These are phyloP conservation scores for Leccinum longicurvipes DNA, from an alignment of 768 basidiomycete genomes.

Conservation along the genomic window DNA sequence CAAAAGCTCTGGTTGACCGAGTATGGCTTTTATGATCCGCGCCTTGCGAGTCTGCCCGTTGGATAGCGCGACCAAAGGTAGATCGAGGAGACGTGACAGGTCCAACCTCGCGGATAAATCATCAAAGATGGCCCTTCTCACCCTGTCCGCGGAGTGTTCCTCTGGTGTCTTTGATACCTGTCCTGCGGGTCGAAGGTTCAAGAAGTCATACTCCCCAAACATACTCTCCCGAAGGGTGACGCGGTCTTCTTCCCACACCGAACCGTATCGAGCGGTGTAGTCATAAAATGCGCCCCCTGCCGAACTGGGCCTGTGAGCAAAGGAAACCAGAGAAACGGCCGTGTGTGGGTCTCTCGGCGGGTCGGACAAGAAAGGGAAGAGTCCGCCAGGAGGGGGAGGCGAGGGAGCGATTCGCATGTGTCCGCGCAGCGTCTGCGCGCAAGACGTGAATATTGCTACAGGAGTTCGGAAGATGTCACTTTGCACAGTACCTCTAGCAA, in stretches of 20 bases:
- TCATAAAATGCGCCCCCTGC: conserved; percentile 81
- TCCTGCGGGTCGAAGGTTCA: conserved; percentile 26
- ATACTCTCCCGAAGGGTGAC: conserved; percentile 72
- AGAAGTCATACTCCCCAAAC: conserved; percentile 48
- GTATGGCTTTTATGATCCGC: conserved; percentile 72
- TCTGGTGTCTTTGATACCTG: conserved; percentile 18
- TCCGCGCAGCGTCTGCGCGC: conserved; percentile 62
- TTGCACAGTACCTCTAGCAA: conserved; percentile 55
- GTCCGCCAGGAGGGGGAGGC: conserved; percentile 57
- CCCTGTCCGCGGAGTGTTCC: conserved; percentile 25
- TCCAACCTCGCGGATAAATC: conserved; percentile 54
- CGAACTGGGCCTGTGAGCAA: conserved; percentile 55
- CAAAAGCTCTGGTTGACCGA: conserved; percentile 68
- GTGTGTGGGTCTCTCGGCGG: conserved; percentile 45
- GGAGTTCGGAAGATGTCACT: not conserved
- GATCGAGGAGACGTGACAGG: conserved; percentile 62
- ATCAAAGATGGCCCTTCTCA: conserved; percentile 42
- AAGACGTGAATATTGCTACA: not conserved
- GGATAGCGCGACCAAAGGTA: conserved; percentile 81
- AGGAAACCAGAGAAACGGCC: conserved; percentile 58
- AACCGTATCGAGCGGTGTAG: conserved; percentile 89
- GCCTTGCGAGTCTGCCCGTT: conserved; percentile 92
- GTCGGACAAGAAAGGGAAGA: conserved; percentile 70
- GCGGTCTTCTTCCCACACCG: conserved; percentile 80
- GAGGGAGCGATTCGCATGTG: conserved; percentile 67